Evolutionary conservation across 169 alveolate genomes (phyloP), one percentile per base, ranked within the genome.

Genomic region (Plasmodium ovale): DNA sequence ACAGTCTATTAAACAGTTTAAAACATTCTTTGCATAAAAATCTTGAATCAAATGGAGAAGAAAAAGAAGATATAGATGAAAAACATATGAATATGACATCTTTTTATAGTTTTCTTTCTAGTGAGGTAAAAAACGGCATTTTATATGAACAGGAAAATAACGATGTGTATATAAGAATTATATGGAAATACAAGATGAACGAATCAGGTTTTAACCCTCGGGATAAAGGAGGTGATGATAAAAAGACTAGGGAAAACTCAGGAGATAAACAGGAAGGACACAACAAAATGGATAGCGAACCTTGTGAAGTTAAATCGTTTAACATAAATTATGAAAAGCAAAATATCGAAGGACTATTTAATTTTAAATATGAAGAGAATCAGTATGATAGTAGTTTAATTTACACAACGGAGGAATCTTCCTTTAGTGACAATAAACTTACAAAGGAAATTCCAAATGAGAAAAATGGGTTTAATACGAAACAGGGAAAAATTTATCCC

Each of bases 341-440:
- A 60, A 85, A 70, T 9, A 85, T 85, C 33, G 91, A 85, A 51
- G 91, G 91, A 4, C 21, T 85, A 27, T 85, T 85, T 51, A 85
- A 85, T 69, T 85, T 85, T 85, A 67, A 70, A 69, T 85, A 85
- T 59, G 91, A 85, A 72, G 74, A 85, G 51, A 85, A 85, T 60
- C 91, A 85, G 27, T 85, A 85, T 64, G 87, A 85, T 69, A 85
- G 91, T 60, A 85, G 87, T 44, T 54, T 85, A 51, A 56, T 85
- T 25, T 19, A 70, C 62, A 69, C 60, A 0, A 60, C 91, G 12
- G 87, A 70, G 7, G 91, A 68, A 62, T 67, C 72, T 3, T 85
- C 87, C 31, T 85, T 49, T 47, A 85, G 87, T 69, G 73, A 72
- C 21, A 44, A 37, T 65, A 33, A 47, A 6, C 12, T 19, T 19